A percentile compares a stretch with the other conserved stretches of the same genome.
Conservation (phyloP, 1,284 basidiomycete genomes). For the Cronartium quercuum region DNA sequence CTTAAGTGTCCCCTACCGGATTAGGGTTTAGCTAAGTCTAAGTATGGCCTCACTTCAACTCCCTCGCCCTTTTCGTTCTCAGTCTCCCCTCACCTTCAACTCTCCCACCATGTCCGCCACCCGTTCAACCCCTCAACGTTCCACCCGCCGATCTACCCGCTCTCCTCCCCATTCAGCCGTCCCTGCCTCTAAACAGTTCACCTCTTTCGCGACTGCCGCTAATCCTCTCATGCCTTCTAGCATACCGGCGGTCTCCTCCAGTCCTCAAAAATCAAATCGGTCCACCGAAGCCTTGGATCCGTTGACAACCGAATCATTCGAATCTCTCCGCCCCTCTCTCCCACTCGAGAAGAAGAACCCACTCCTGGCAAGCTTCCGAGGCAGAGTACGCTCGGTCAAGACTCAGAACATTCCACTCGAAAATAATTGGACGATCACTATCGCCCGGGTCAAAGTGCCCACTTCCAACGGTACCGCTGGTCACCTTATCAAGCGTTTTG, state of each 20-base stretch:
- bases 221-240: too few relatives aligned
- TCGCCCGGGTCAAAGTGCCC: constrained; percentile 87
- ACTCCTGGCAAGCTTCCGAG: constrained; percentile 9
- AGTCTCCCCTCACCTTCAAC: too few relatives aligned
- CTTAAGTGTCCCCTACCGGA: background rate
- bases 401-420: constrained; percentile 23
- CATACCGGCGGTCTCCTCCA: background rate
- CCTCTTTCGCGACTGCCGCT: background rate
- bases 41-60: too few relatives aligned
- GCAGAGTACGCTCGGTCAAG: constrained; percentile 5
- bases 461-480: constrained; percentile 54
- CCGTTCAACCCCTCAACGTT: background rate
- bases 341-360: constrained; percentile 2
- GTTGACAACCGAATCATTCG: constrained; percentile 5
- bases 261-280: constrained; percentile 14
- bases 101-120: background rate
- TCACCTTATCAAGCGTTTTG: constrained; percentile 78
- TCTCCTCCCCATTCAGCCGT: background rate
- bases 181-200: background rate
- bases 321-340: background rate
- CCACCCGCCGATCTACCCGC: background rate
- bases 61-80: too few relatives aligned
- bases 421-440: constrained; percentile 57
- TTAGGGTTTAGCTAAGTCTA: too few relatives aligned
- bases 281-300: constrained; percentile 18